A percentile compares a stretch with the other conserved stretches of the same genome.
These are phyloP conservation scores for Mrakia blollopis DNA, from an alignment of 768 basidiomycete genomes.

Conservation along the genomic window DNA sequence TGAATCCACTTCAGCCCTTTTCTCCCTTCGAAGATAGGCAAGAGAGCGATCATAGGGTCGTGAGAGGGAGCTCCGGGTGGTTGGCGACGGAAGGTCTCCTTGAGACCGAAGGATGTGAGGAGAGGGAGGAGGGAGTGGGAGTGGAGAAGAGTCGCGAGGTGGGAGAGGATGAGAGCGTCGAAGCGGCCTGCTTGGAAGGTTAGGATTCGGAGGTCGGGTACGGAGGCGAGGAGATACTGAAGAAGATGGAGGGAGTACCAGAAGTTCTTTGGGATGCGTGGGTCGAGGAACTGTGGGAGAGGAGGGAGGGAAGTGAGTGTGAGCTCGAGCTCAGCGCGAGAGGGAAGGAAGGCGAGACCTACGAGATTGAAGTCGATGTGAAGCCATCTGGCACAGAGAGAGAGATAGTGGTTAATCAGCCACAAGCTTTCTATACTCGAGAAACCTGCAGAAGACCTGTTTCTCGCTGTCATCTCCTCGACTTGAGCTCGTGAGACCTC, in stretches of 20 bases:
- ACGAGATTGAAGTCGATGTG: constrained; percentile 1
- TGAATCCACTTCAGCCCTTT: background rate
- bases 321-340: no score
- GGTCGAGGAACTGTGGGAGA: background rate
- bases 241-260: background rate
- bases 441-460: no score
- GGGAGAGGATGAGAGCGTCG: constrained; percentile 3
- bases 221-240: background rate
- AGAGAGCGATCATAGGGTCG: background rate
- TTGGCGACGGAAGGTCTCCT: background rate
- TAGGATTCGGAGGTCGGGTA: background rate
- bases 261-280: background rate
- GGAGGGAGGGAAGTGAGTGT: no score
- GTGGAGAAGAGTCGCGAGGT: background rate
- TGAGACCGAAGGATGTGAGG: background rate
- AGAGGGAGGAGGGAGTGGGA: background rate
- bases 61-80: background rate
- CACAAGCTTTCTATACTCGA: no score
- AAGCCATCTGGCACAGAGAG: background rate
- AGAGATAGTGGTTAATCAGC: background rate
- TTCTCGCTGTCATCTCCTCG: no score
- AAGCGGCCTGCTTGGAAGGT: background rate
- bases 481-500: background rate
- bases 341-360: no score
- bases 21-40: background rate